These are phyloP conservation scores for Candida oleophila DNA, from an alignment of 805 yeast species.

Conservation along the genomic window DNA sequence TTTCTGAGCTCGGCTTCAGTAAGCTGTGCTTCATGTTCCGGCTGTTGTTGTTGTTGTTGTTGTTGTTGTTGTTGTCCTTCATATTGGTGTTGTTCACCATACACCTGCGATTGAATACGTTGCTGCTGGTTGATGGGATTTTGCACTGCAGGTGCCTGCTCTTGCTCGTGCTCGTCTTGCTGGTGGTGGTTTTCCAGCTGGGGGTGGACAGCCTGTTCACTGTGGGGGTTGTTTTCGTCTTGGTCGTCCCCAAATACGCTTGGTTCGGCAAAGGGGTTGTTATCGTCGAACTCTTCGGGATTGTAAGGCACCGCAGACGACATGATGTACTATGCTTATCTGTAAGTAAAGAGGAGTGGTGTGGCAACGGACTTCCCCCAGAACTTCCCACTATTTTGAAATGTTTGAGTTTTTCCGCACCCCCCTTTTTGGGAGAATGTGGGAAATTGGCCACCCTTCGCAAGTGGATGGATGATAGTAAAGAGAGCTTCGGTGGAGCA, in stretches of 20 bases:
- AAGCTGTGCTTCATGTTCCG: constrained; percentile 13
- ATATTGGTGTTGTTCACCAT: not conserved
- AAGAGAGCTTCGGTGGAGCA: no score
- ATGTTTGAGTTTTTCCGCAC: not conserved
- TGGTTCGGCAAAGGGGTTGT: constrained; percentile 43
- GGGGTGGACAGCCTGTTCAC: constrained; percentile 5
- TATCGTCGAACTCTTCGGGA: constrained; percentile 46
- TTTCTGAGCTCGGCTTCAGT: constrained; percentile 42
- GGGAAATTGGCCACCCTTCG: not conserved
- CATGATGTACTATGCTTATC: constrained; percentile 22
- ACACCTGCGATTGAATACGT: no score
- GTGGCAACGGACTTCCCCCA: not conserved
- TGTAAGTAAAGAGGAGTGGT: not conserved
- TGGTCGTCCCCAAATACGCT: constrained; percentile 17
- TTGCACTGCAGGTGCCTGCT: not conserved
- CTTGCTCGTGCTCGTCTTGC: constrained; percentile 3
- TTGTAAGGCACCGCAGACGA: constrained; percentile 45
- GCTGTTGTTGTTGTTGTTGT: not conserved
- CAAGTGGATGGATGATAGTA: no score
- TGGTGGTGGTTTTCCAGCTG: not conserved
- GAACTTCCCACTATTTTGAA: not conserved
- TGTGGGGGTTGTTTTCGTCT: constrained; percentile 6
- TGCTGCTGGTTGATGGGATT: no score
- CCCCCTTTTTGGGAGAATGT: no score
- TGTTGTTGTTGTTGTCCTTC: not conserved